Evolutionary conservation across 805 yeast genomes (phyloP), one percentile per base, ranked within the genome.

Genomic region (Metschnikowia baotianmanensis): DNA sequence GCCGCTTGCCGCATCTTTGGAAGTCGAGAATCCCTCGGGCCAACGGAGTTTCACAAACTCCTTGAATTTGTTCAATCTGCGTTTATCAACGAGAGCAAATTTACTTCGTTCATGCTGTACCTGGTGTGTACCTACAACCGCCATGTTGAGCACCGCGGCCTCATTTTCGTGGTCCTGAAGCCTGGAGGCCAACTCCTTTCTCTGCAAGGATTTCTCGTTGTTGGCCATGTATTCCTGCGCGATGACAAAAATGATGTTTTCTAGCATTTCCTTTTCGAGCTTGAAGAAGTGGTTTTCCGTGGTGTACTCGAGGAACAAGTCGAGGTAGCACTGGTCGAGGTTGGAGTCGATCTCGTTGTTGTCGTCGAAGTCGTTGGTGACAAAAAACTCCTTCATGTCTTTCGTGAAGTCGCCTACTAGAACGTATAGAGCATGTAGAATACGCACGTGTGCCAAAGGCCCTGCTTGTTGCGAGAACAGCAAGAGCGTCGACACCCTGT

Each of bases 301-400:
- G 20, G 85, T 63, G 55, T 80, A 85, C 34, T 83, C 82, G 15
- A 78, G 71, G 59, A 91, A 91, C 13, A 87, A 62, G 50, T 85
- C 95, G n/a, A 76, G 73, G 55, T 72, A 79, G 43, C 80, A 74
- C 52, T 82, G 88, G 49, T 90, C 96, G 26, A 91, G 64, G 4
- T 82, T 74, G 1, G 53, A 32, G 3, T 65, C 59, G 30, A 77
- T 55, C 42, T 70, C 76, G 34, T 62, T 78, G 30, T 71, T 69
- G 8, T 65, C 66, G 46, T 75, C 78, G 11, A 76, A 58, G 3
- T 71, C 74, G 40, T 72, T 69, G 18, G 71, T 62, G 6, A 59
- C 51, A 40, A 86, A 72, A 47, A 78, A 81, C 7, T 76, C 80
- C 52, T 83, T 82, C 49, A 90, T 65, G 42, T 78, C 80, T 41